Conservation (phyloP, 2,329 filamentous ascomycete species). For the Fusarium chaquense region DNA sequence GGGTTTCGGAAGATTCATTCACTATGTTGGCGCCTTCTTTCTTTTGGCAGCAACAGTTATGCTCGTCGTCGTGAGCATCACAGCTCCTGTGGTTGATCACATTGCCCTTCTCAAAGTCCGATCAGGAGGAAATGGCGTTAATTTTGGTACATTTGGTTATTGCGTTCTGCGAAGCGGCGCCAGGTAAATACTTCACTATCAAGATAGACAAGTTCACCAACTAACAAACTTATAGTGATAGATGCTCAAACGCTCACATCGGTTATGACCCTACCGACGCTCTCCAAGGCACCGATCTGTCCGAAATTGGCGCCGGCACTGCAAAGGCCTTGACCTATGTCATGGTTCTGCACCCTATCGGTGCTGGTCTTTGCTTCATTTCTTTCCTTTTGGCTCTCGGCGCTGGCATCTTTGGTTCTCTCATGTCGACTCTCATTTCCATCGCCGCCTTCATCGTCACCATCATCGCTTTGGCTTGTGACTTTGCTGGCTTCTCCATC, state of each 20-base stretch:
- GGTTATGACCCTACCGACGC: slow-evolving; percentile 68
- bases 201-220: background rate
- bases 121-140: slow-evolving; percentile 55
- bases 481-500: slow-evolving; percentile 69
- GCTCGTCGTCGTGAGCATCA: slow-evolving; percentile 69
- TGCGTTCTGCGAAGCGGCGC: slow-evolving; percentile 56
- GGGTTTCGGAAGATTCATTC: slow-evolving; percentile 63
- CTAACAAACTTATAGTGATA: slow-evolving; percentile 52
- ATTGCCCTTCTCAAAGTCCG: slow-evolving; percentile 65
- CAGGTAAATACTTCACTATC: slow-evolving; percentile 24
- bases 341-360: slow-evolving; percentile 73
- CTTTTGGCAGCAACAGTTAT: slow-evolving; percentile 67
- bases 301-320: slow-evolving; percentile 57
- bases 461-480: slow-evolving; percentile 63
- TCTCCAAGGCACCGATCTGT: slow-evolving; percentile 58
- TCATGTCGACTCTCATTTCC: slow-evolving; percentile 64
- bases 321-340: slow-evolving; percentile 65
- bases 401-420: slow-evolving; percentile 64
- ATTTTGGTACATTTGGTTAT: slow-evolving; percentile 72
- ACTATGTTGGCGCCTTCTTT: slow-evolving; percentile 69
- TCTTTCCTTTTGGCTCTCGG: slow-evolving; percentile 68
- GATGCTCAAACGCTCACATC: slow-evolving; percentile 61
- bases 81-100: slow-evolving; percentile 68
- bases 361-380: slow-evolving; percentile 68
- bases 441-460: slow-evolving; percentile 65